Base-by-base conservation (phyloP, 805 yeast genomes). In the Nakazawaea wyomingensis region DNA sequence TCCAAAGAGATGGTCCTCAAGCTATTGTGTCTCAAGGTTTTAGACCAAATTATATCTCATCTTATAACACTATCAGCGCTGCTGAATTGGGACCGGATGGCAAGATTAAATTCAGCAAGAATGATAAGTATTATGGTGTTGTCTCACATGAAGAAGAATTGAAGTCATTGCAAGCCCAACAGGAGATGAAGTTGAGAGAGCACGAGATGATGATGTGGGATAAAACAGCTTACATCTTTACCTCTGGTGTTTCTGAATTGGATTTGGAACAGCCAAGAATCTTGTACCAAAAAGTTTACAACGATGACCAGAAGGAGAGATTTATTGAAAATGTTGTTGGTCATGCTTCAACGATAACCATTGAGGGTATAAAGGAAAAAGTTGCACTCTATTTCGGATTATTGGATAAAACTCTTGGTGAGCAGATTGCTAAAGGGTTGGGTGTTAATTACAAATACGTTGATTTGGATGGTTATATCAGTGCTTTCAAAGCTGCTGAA, bases 1-100 rank as follows among this genome's bases (percentile, higher is more conserved):
- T 64, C 59, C 68, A 68, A 50, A 77, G 89, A 58, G 89, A 82
- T 55, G 91, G 90, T 50, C 67, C 71, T 39, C 71, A 71, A 73
- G 54, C 64, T 34, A 56, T 68, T 41, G 66, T 65, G 51, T 72
- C 71, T 59, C 73, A 74, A 53, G 80, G 77, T 13, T 46, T 60
- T 24, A 60, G 64, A 48, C 80, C 81, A 40, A 74, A 74, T 58
- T 78, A 72, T 54, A 69, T 78, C 37, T 66, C 79, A n/a, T 50
- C 68, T 20, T 50, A 57, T 43, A 50, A 53, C 34, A 71, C 74
- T 5, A 51, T 65, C 35, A 45, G 46, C 13, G 39, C 57, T 19
- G 53, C 51, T 16, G 41, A 36, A 29, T 32, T 45, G 39, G 38
- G 33, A 2, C 35, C 40, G n/a, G 38, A 41, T 24, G 55, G 54